Conservation (phyloP, 192 early-diverging fungal genomes). For the Backusella australiensis region DNA sequence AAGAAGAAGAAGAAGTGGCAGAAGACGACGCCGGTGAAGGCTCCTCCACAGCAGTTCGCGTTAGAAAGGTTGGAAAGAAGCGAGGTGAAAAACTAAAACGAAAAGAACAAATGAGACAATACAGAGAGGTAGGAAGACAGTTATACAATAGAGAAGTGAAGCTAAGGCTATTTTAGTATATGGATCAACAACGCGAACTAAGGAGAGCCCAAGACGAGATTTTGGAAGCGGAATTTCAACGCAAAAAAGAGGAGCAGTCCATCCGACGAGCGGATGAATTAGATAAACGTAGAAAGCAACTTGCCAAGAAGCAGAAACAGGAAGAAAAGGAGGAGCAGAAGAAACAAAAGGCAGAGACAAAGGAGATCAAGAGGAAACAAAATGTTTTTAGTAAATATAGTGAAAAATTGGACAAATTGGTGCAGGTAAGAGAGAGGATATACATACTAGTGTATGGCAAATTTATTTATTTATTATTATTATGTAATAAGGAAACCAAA, state of each 20-base stretch:
- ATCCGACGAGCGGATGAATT: slow-evolving; percentile 23
- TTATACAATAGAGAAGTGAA: too few relatives aligned
- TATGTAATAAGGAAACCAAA: neutral
- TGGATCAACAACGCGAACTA: slow-evolving; percentile 19
- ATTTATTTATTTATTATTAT: too few relatives aligned
- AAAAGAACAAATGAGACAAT: slow-evolving; percentile 31
- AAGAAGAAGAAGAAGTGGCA: neutral
- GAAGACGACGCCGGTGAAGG: slow-evolving; percentile 21
- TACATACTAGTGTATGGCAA: neutral
- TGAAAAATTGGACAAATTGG: slow-evolving; percentile 1
- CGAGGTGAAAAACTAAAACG: slow-evolving; percentile 20
- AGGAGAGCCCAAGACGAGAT: slow-evolving; percentile 19
- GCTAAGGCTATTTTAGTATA: neutral
- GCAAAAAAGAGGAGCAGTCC: slow-evolving; percentile 21
- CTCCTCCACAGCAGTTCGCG: slow-evolving; percentile 13
- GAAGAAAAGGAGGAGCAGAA: slow-evolving; percentile 12
- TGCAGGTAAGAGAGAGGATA: neutral
- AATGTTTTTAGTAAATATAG: slow-evolving; percentile 16
- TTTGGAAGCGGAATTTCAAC: slow-evolving; percentile 15
- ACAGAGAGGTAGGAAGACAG: slow-evolving; percentile 13
- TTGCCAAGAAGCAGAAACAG: neutral
- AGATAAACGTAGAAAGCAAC: neutral
- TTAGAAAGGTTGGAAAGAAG: slow-evolving; percentile 21
- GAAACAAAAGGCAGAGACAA: neutral
- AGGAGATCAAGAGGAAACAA: slow-evolving; percentile 14